phyloP scores from a whole-genome alignment of 2,329 filamentous ascomycete species.

The Penicillium sp. region DNA sequence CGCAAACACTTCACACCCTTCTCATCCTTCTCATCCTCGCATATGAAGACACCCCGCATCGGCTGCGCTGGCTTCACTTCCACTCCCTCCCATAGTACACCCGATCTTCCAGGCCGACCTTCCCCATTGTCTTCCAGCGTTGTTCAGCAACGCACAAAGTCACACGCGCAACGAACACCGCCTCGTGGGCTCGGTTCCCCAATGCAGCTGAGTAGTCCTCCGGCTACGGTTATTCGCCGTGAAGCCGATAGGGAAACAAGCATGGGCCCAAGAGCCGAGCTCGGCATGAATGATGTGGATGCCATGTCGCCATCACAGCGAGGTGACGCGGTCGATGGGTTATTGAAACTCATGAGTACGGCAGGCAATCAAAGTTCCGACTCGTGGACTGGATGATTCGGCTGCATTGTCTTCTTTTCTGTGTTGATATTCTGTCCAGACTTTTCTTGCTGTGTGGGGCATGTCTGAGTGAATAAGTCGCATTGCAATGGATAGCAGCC shows the following conservation, averaged over 20 bases:
- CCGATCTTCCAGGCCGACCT: slow-evolving; percentile 18
- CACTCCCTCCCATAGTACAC: slow-evolving; percentile 19
- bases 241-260: slow-evolving; percentile 11
- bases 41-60: slow-evolving; percentile 20
- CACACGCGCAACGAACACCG: slow-evolving; percentile 14
- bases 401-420: neutral
- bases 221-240: slow-evolving; percentile 25
- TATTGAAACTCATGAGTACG: slow-evolving; percentile 41
- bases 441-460: neutral
- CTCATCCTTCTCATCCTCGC: slow-evolving; percentile 6
- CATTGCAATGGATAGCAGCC: neutral
- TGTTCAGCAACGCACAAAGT: slow-evolving; percentile 11
- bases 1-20: slow-evolving; percentile 17
- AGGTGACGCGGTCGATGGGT: slow-evolving; percentile 38
- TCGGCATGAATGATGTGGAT: neutral
- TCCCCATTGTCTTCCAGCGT: slow-evolving; percentile 12
- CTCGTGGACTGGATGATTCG: slow-evolving; percentile 19
- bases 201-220: slow-evolving; percentile 37
- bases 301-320: slow-evolving; percentile 28
- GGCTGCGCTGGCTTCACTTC: slow-evolving; percentile 14
- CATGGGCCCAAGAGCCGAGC: slow-evolving; percentile 10
- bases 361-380: slow-evolving; percentile 25
- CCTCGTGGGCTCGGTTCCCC: slow-evolving; percentile 25
- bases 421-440: neutral
- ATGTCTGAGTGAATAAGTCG: neutral